A percentile compares a stretch with the other conserved stretches of the same genome.
phyloP scores from a whole-genome alignment of 1,284 basidiomycete species.

The Tilletia horrida region DNA sequence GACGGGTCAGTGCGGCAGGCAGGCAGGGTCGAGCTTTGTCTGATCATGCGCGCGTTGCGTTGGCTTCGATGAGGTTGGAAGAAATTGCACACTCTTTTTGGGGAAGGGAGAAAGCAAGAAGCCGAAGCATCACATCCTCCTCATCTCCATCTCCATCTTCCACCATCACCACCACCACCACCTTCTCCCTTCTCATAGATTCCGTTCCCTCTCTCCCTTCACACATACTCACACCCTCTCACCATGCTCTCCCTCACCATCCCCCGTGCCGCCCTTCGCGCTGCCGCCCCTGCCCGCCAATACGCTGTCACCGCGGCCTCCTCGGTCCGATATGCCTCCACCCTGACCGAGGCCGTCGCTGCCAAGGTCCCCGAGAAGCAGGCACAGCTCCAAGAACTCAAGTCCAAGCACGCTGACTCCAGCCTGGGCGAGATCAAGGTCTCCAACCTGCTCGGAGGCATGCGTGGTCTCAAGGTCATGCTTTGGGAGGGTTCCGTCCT shows the following conservation, averaged over 20 bases:
- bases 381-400: constrained; percentile 53
- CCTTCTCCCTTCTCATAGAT: constrained; percentile 22
- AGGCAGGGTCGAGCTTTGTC: no score
- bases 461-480: constrained; percentile 55
- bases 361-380: constrained; percentile 53
- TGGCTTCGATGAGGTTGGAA: no score
- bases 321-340: constrained; percentile 47
- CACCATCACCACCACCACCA: constrained; percentile 25
- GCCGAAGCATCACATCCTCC: neutral
- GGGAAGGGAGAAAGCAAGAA: neutral
- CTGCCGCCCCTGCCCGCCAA: constrained; percentile 47
- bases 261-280: constrained; percentile 46
- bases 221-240: neutral
- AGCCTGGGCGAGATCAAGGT: constrained; percentile 52
- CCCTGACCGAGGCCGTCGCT: constrained; percentile 51
- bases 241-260: constrained; percentile 51
- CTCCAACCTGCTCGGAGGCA: constrained; percentile 52
- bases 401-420: constrained; percentile 47
- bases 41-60: no score
- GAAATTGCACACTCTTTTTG: no score
- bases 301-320: constrained; percentile 41
- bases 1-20: no score
- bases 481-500: constrained; percentile 55
- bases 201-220: neutral
- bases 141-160: neutral